Evolutionary conservation across 1,284 basidiomycete species (phyloP), one percentile per base, ranked within the genome.

Genomic region (Boletus calvinii): DNA sequence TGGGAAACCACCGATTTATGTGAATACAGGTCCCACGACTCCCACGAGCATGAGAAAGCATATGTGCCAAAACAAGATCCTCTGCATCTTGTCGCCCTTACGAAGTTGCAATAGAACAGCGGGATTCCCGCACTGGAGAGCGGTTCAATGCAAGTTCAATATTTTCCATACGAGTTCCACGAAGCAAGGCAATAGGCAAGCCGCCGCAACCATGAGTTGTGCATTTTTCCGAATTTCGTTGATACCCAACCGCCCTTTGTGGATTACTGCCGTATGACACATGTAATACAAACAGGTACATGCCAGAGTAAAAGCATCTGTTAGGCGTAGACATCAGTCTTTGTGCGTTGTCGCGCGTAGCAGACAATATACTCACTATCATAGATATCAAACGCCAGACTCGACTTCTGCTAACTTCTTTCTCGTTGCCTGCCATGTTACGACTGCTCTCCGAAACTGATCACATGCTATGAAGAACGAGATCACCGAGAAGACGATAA

Each of bases 371-470:
- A 35, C n/a, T 53, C 35, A 52, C 60, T 38, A 5, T 40, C n/a
- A 41, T 17, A 6, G 6, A 29, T 20, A 35, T 66, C 41, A 63
- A 44, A n/a, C 40, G 0, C 22, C 15, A 9, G 60, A 30, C 31
- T 54, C 46, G 11, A 43, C 17, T 42, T 42, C 38, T 7, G 12
- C 35, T 3, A 35, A 17, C 52, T 63, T 63, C 35, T 43, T 40
- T 40, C 43, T 63, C 37, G 32, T 31, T 22, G 43, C 47, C 30
- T 44, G 10, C 62, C 62, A 67, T 22, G 26, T 20, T 12, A 63
- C 1, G 42, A 65, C 52, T 4, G 55, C 64, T 35, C 62, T 63
- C 45, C 53, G 34, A 35, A 66, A 63, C 42, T 67, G 62, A 38
- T 65, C 60, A 10, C 58, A 63, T 8, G 64, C 50, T 3, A 66